phyloP scores from a whole-genome alignment of 805 yeast species.

The Saccharomycopsis fibuligera region DNA sequence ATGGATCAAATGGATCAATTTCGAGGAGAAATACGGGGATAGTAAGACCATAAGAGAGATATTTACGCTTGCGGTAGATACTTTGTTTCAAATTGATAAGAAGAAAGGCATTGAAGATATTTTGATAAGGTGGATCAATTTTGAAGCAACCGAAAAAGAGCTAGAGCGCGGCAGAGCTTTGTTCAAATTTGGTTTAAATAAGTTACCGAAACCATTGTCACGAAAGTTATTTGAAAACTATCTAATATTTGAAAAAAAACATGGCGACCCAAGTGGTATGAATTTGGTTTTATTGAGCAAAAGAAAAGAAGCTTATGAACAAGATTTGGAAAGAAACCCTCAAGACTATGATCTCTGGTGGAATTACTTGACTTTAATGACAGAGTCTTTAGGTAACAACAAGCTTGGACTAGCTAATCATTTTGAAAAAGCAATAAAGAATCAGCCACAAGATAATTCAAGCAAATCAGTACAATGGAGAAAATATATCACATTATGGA shows the following conservation, averaged over 20 bases:
- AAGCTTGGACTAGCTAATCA: slow-evolving; percentile 30
- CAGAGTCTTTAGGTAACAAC: slow-evolving; percentile 29
- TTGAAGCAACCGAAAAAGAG: slow-evolving; percentile 61
- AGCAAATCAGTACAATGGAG: slow-evolving; percentile 53
- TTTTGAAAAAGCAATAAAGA: slow-evolving; percentile 40
- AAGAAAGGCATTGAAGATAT: not conserved
- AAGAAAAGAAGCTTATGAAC: slow-evolving; percentile 51
- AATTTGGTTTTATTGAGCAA: slow-evolving; percentile 47
- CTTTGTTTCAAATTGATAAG: slow-evolving; percentile 31
- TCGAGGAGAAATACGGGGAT: slow-evolving; percentile 53
- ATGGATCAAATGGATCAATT: slow-evolving; percentile 73
- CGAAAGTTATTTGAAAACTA: slow-evolving; percentile 36
- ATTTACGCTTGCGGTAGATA: slow-evolving; percentile 61
- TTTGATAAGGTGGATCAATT: slow-evolving; percentile 53
- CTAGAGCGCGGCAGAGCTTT: slow-evolving; percentile 57
- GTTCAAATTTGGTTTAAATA: slow-evolving; percentile 43
- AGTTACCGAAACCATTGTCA: slow-evolving; percentile 34
- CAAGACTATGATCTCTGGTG: slow-evolving; percentile 79
- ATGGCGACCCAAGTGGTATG: slow-evolving; percentile 43
- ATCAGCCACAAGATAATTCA: slow-evolving; percentile 31
- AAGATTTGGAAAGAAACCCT: slow-evolving; percentile 39
- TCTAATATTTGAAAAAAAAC: slow-evolving; percentile 57
- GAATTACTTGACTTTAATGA: slow-evolving; percentile 52
- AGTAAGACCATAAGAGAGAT: slow-evolving; percentile 57
- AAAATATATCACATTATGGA: slow-evolving; percentile 65